Base-by-base conservation (phyloP, 805 yeast species). In the Kodamaea jinghongensis region DNA sequence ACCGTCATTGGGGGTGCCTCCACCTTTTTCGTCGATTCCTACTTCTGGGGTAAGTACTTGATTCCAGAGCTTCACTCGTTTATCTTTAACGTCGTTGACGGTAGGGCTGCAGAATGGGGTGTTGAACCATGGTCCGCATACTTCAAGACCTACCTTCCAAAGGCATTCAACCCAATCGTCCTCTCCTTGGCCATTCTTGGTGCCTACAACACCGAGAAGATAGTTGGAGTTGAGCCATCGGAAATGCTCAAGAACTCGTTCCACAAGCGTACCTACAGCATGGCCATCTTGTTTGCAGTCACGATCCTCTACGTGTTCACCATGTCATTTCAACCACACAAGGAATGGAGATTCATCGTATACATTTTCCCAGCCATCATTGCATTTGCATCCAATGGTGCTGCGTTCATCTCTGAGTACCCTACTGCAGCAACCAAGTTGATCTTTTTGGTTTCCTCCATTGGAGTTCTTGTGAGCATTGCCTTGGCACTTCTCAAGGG, bases 331-430 rank as follows among this genome's bases (percentile, higher is more conserved):
- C 93, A 86, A 59, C 89, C 93, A 2, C 97, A 91, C 52, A 91
- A 91, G 57, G 98, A 91, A 66, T 87, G 95, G 95, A 75, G 97
- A 50, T 91, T 91, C 54, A 79, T 91, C 29, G 67, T 83, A 12
- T 91, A 90, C 58, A 66, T 80, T 0, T 64, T 84, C 3, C 96
- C 97, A 1, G 68, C 82, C 0, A 58, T 87, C 42, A 78, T 83
- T 0, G 50, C 83, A 13, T 55, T 76, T 23, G 89, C 85, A 4
- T 81, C 93, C 2, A 66, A 74, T 32, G 86, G 86, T 5, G 72
- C 82, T 11, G 59, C 74, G 1, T 46, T 43, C 30, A 48, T 64
- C 28, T 38, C 53, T 39, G 35, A 36, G 20, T 31, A 49, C 4
- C 23, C 27, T 7, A 49, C 53, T 37, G 31, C 55, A 10, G 43